phyloP scores from a whole-genome alignment of 2,329 filamentous ascomycete genomes.

The Xylaria sp. region DNA sequence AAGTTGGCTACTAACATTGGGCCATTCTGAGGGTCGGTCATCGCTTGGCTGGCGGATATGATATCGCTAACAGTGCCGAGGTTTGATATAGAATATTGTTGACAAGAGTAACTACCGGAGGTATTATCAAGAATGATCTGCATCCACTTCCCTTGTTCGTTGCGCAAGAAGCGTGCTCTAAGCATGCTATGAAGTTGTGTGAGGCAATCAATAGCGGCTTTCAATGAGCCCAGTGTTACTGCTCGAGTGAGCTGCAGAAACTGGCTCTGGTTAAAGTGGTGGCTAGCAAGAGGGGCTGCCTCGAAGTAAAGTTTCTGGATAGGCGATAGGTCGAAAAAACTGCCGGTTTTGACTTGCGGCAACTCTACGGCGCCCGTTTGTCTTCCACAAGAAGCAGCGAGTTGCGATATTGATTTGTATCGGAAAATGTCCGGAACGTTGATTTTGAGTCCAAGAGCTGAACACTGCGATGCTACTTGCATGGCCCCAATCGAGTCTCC shows the following conservation, averaged over 20 bases:
- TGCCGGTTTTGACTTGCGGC: not conserved
- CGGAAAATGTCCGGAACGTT: slow-evolving; percentile 34
- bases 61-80: not conserved
- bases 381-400: not conserved
- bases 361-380: not conserved
- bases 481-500: slow-evolving; percentile 50
- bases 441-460: slow-evolving; percentile 19
- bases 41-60: not conserved
- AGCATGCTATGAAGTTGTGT: slow-evolving; percentile 10
- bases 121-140: not conserved
- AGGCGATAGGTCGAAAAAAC: slow-evolving; percentile 39
- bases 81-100: not conserved
- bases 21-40: not conserved
- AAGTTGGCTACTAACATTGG: slow-evolving; percentile 1
- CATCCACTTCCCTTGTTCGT: not conserved
- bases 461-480: slow-evolving; percentile 50
- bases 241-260: not conserved
- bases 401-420: slow-evolving; percentile 2
- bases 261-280: slow-evolving; percentile 34
- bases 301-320: slow-evolving; percentile 53
- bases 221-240: not conserved
- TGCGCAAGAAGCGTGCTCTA: not conserved
- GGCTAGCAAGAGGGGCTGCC: slow-evolving; percentile 29
- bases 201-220: not conserved
- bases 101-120: not conserved